Conservation (phyloP, 768 basidiomycete genomes). For the Auricularia heimuer region DNA sequence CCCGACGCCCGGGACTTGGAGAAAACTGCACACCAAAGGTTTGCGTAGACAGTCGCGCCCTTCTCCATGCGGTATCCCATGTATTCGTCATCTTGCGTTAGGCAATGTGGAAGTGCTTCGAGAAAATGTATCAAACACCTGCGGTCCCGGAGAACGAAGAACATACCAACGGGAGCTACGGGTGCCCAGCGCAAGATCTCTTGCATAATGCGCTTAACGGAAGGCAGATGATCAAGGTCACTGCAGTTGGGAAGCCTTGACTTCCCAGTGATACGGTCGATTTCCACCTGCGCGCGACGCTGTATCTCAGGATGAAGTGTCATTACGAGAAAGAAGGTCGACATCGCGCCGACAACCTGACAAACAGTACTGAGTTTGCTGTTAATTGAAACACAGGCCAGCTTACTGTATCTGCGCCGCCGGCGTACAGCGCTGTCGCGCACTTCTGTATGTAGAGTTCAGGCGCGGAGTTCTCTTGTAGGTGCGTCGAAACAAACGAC, state of each 20-base stretch:
- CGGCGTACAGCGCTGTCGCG: neutral
- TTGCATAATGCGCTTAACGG: constrained; percentile 11
- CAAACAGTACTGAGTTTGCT: neutral
- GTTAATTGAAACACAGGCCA: neutral
- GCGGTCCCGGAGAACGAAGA: too few relatives aligned
- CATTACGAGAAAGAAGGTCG: constrained; percentile 15
- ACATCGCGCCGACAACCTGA: constrained; percentile 10
- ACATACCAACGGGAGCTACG: constrained; percentile 8
- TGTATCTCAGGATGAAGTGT: constrained; percentile 13
- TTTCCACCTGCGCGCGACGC: constrained; percentile 13
- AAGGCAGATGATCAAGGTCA: constrained; percentile 12
- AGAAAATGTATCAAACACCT: neutral
- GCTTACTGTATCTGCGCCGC: neutral
- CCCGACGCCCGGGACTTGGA: neutral
- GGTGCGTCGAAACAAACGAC: neutral
- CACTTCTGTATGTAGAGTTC: too few relatives aligned
- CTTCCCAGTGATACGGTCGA: constrained; percentile 10
- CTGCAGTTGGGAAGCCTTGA: constrained; percentile 10
- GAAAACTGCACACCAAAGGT: constrained; percentile 17
- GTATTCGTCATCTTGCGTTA: constrained; percentile 15
- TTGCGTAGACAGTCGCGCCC: constrained; percentile 19
- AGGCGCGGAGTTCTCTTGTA: neutral
- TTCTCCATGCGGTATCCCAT: constrained; percentile 19
- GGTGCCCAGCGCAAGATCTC: constrained; percentile 15
- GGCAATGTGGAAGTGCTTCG: constrained; percentile 14